Conservation (phyloP, 192 early-diverging fungal species). For the Haplosporangium gracile region DNA sequence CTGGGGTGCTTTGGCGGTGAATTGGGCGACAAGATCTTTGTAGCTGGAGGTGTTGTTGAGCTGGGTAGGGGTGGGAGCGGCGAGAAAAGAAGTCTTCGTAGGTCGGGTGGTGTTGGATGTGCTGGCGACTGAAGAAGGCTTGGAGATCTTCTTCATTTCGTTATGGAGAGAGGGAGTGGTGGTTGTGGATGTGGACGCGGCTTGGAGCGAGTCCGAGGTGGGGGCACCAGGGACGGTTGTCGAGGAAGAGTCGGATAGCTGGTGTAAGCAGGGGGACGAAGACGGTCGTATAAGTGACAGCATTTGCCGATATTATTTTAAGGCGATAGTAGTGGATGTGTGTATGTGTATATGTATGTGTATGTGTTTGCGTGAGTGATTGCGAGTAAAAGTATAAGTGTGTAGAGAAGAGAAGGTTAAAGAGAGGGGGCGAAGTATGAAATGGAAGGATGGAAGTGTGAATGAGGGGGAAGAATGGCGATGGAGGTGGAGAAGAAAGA, state of each 20-base stretch:
- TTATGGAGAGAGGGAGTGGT: neutral
- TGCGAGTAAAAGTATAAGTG: neutral
- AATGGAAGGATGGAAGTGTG: neutral
- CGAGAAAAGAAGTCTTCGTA: slow-evolving; percentile 5
- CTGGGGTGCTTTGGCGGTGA: slow-evolving; percentile 46
- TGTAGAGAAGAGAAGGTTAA: neutral
- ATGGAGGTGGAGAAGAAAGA: neutral
- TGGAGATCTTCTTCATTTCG: neutral
- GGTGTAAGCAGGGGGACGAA: slow-evolving; percentile 41
- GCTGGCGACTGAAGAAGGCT: neutral
- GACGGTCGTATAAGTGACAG: slow-evolving; percentile 54
- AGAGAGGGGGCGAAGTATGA: neutral
- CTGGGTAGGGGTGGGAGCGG: slow-evolving; percentile 20
- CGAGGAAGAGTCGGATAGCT: slow-evolving; percentile 20
- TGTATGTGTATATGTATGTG: neutral
- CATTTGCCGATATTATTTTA: slow-evolving; percentile 6
- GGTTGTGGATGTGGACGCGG: neutral
- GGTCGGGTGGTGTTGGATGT: neutral
- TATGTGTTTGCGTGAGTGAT: neutral
- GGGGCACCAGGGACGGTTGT: neutral
- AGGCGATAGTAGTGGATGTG: neutral
- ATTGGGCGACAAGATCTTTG: slow-evolving; percentile 53
- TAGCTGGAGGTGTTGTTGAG: slow-evolving; percentile 33
- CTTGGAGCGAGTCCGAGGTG: neutral
- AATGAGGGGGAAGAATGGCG: neutral